A percentile compares a stretch with the other conserved stretches of the same genome.
phyloP scores from a whole-genome alignment of 2,329 filamentous ascomycete species.

The Diaporthe australafricana region DNA sequence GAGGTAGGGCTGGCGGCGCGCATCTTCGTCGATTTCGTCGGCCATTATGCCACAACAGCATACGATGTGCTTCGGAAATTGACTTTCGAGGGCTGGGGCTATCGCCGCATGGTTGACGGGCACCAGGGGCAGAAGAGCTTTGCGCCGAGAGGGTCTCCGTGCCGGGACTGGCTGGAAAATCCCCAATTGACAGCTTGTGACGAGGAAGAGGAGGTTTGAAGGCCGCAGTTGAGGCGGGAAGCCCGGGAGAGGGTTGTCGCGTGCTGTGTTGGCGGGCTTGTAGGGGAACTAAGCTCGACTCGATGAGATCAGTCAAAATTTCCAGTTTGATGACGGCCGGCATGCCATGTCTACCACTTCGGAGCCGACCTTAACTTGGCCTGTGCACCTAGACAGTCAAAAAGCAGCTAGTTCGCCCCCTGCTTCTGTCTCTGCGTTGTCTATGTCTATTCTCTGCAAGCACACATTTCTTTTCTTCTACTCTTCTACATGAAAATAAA shows the following conservation, averaged over 20 bases:
- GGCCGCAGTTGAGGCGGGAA: conserved; percentile 28
- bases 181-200: conserved; percentile 7
- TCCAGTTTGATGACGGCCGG: conserved; percentile 21
- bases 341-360: conserved; percentile 37
- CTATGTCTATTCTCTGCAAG: not conserved
- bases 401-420: not conserved
- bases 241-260: conserved; percentile 32
- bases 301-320: conserved; percentile 31
- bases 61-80: conserved; percentile 26
- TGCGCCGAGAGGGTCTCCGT: conserved; percentile 29
- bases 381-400: not conserved
- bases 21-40: conserved; percentile 58
- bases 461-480: not conserved
- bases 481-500: no score
- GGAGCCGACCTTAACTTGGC: conserved; percentile 27
- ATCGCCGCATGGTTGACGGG: conserved; percentile 32
- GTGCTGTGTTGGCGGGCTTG: conserved; percentile 25
- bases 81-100: conserved; percentile 20
- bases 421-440: not conserved
- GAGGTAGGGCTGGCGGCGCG: conserved; percentile 71
- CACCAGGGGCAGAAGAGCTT: conserved; percentile 26
- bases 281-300: not conserved
- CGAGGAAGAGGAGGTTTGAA: not conserved
- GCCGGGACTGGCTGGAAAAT: not conserved
- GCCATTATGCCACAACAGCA: conserved; percentile 45